Evolutionary conservation across 1,139 yeast species (phyloP).

Genomic region (Suhomyces bolitotheri): DNA sequence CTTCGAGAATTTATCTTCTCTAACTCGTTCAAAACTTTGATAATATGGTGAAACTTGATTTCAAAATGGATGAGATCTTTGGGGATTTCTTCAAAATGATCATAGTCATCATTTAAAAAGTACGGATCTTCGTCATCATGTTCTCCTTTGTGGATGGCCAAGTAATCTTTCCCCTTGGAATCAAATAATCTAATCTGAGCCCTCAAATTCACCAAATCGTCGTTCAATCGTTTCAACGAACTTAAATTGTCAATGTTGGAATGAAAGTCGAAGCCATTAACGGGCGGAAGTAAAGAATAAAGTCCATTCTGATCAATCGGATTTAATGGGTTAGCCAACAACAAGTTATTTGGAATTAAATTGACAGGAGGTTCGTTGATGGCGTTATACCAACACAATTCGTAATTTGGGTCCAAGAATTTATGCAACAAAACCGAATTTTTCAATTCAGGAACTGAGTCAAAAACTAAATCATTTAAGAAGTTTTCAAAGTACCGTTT

Average conservation of each 20-base stretch:
- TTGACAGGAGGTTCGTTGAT: conserved; percentile 48
- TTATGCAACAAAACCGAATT: conserved; percentile 40
- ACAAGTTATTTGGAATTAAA: conserved; percentile 39
- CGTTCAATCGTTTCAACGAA: conserved; percentile 36
- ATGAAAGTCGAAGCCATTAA: conserved; percentile 38
- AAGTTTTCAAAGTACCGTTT: conserved; percentile 41
- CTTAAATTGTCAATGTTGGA: conserved; percentile 36
- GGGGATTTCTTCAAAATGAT: conserved; percentile 33
- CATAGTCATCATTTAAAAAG: conserved; percentile 9
- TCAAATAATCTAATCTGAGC: conserved; percentile 39
- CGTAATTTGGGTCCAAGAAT: conserved; percentile 51
- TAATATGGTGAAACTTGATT: conserved; percentile 34
- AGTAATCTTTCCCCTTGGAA: conserved; percentile 24
- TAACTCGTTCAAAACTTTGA: conserved; percentile 34
- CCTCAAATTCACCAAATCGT: conserved; percentile 36
- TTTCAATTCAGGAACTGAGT: conserved; percentile 26
- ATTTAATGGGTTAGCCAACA: conserved; percentile 46
- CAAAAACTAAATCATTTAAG: conserved; percentile 37
- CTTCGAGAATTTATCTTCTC: conserved; percentile 37
- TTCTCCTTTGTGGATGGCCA: conserved; percentile 10
- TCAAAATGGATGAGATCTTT: conserved; percentile 37
- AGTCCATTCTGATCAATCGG: conserved; percentile 50
- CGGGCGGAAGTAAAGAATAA: conserved; percentile 42
- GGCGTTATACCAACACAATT: conserved; percentile 49
- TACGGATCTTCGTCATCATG: conserved; percentile 10